phyloP scores from a whole-genome alignment of 2,329 filamentous ascomycete genomes.

The Simplicillium aogashimaense region DNA sequence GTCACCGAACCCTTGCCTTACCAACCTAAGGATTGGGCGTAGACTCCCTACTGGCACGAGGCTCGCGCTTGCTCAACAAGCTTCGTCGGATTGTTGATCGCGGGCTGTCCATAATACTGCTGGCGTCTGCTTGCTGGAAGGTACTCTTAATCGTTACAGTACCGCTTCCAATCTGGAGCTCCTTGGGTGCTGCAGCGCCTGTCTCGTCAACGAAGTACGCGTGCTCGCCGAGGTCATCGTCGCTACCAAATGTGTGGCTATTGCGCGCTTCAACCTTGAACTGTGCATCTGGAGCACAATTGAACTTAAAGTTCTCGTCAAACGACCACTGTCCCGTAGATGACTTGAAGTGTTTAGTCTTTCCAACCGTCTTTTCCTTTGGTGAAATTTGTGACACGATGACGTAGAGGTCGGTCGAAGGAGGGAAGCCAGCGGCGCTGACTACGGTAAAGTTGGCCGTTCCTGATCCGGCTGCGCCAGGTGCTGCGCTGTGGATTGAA shows the following conservation, averaged over 20 bases:
- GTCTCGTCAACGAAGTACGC: constrained; percentile 88
- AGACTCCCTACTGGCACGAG: constrained; percentile 32
- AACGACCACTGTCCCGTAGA: constrained; percentile 55
- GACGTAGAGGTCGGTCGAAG: constrained; percentile 70
- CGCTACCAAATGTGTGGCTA: constrained; percentile 74
- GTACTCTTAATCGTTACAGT: constrained; percentile 63
- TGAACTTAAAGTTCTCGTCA: constrained; percentile 70
- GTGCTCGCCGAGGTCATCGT: constrained; percentile 75
- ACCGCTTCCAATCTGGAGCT: constrained; percentile 63
- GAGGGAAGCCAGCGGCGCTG: constrained; percentile 67
- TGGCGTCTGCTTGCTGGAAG: constrained; percentile 48
- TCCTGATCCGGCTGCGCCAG: constrained; percentile 54
- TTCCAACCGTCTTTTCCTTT: constrained; percentile 73
- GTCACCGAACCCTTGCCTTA: background rate
- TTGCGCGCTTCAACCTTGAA: constrained; percentile 83
- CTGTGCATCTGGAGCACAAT: constrained; percentile 70
- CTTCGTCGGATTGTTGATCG: constrained; percentile 38
- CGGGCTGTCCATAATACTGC: constrained; percentile 31
- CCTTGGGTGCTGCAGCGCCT: constrained; percentile 57
- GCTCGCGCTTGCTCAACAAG: constrained; percentile 44
- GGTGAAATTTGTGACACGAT: constrained; percentile 55
- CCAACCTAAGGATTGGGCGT: constrained; percentile 22
- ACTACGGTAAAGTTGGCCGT: constrained; percentile 73
- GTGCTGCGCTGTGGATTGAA: constrained; percentile 55
- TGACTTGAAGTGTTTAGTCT: constrained; percentile 84